Evolutionary conservation across 192 early-diverging fungal species (phyloP), one percentile per base, ranked within the genome.

Genomic region (Lobulomyces angularis): DNA sequence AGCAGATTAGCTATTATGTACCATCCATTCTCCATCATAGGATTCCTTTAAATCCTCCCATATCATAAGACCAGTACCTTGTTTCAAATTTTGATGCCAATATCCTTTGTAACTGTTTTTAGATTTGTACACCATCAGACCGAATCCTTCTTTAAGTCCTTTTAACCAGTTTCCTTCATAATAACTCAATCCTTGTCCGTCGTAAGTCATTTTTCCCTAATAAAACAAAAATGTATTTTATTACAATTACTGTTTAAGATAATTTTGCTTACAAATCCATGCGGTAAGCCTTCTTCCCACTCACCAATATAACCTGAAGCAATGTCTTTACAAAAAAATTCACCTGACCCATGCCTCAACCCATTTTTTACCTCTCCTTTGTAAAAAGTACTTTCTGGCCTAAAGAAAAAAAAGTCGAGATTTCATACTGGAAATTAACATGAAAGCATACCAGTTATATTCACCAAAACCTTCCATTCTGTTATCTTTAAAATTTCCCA

Each of bases 91-190:
- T 5, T 55, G 14, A 5, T 41, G 27, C 71, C 71, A 74, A 34
- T 67, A 55, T 1, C 71, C 71, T 3, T 59, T 52, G 41, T 74
- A 74, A 1, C 63, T 51, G 48, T 71, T 74, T 8, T 67, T 67
- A 18, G 71, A 67, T 3, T 37, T 45, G 42, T 74, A 74, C 30
- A 34, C 29, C 71, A 74, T 69, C 24, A 52, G 34, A 1, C 71
- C 71, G 11, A 46, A 41, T 1, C 71, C 71, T 43, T 69, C 50
- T 27, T 58, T 67, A 20, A 55, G 18, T 4, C 71, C 67, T 19
- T 62, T 32, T 1, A 34, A 29, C 61, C 61, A 74, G 2, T 36
- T 43, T 8, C 64, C 64, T 46, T 66, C 54, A 33, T 66, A 66
- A 32, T 28, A 49, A 25, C 26, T 44, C 4, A 51, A 25, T 0